Percentiles rank a stretch among this genome's conserved stretches.
Conservation (phyloP, 2,329 filamentous ascomycete genomes). For the Knufia fluminis region DNA sequence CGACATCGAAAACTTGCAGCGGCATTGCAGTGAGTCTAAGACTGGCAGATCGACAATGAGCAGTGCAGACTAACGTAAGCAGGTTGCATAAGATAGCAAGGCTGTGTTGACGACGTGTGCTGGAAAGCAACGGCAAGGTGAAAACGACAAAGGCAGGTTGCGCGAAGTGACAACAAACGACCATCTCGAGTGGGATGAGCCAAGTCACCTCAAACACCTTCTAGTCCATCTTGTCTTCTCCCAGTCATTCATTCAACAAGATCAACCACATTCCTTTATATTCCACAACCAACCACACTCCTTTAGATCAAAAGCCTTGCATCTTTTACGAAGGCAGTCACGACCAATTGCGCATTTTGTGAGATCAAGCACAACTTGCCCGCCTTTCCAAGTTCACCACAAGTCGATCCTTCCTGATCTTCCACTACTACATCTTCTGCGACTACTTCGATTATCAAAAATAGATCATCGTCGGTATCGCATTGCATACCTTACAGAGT, state of each 20-base stretch:
- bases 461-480: not conserved
- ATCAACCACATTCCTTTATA: constrained; percentile 1
- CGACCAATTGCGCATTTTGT: too few species aligned
- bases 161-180: not conserved
- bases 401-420: constrained; percentile 2
- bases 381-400: not conserved
- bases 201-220: constrained; percentile 3
- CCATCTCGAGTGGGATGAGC: constrained; percentile 4
- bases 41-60: not conserved
- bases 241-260: constrained; percentile 4
- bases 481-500: not conserved
- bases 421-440: not conserved
- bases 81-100: not conserved
- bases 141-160: not conserved
- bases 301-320: not conserved
- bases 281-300: not conserved
- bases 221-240: not conserved
- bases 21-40: not conserved
- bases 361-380: not conserved
- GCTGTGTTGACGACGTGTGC: not conserved
- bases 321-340: not conserved
- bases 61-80: not conserved
- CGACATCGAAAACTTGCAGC: not conserved
- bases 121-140: not conserved
- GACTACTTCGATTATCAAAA: not conserved